Evolutionary conservation across 225 moss, liverwort and hornwort species (phyloP).

Genomic region (Neckera pumila): DNA sequence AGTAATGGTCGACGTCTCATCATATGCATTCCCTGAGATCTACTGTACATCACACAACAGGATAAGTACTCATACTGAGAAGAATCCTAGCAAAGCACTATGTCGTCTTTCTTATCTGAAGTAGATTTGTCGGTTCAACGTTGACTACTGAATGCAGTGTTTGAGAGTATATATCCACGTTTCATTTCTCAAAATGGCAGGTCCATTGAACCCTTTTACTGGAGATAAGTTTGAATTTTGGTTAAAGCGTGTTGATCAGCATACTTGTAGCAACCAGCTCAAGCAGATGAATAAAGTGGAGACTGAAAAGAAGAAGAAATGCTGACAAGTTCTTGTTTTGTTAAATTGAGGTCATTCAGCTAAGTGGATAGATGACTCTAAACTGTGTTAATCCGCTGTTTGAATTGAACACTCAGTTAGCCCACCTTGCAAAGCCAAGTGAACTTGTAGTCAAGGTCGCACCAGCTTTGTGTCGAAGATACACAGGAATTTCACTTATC

Average conservation of each 20-base stretch:
- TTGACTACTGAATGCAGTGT: not conserved
- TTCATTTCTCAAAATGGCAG: not conserved
- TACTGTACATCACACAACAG: not conserved
- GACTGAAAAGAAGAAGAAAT: not conserved
- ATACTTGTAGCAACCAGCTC: not conserved
- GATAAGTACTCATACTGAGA: not conserved
- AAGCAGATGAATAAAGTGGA: not conserved
- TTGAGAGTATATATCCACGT: not conserved
- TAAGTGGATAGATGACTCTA: not conserved
- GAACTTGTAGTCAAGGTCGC: not conserved
- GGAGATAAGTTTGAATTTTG: not conserved
- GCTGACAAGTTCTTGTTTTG: not conserved
- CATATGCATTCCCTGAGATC: not conserved
- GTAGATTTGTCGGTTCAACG: not conserved
- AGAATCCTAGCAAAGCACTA: not conserved
- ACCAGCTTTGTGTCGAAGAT: not conserved
- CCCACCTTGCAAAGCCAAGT: not conserved
- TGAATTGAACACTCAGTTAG: not conserved
- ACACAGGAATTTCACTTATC: not conserved
- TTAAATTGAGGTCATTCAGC: not conserved
- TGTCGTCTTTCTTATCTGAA: not conserved
- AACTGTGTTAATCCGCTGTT: not conserved
- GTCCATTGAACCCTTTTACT: not conserved
- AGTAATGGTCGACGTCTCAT: conserved; percentile 1
- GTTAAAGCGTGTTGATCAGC: not conserved